These are phyloP conservation scores for Aspergillus sp. DNA, from an alignment of 2,329 filamentous ascomycete genomes.

Conservation along the genomic window DNA sequence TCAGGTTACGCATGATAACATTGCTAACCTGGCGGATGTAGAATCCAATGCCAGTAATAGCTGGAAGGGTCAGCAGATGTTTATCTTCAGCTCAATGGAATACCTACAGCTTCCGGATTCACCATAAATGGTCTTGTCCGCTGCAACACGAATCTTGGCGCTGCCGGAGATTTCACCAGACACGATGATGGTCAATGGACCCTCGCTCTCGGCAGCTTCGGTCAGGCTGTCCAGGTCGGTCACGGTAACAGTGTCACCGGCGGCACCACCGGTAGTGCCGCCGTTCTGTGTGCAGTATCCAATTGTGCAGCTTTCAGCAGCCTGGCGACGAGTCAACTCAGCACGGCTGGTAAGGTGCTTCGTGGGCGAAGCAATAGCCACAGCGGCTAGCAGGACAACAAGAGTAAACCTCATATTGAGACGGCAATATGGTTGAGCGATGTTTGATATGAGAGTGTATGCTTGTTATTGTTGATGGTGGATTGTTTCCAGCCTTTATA, in stretches of 20 bases:
- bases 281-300: constrained; percentile 52
- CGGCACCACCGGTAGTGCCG: constrained; percentile 56
- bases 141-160: constrained; percentile 45
- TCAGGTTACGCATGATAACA: constrained; percentile 64
- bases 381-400: not conserved
- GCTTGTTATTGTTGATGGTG: not conserved
- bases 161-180: constrained; percentile 47
- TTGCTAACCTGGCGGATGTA: constrained; percentile 57
- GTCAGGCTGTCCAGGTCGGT: constrained; percentile 53
- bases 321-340: constrained; percentile 6
- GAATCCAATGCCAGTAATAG: constrained; percentile 51
- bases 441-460: not conserved
- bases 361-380: not conserved
- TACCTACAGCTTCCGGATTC: constrained; percentile 5
- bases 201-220: constrained; percentile 50
- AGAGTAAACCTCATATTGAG: not conserved
- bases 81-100: not conserved
- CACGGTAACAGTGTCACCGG: constrained; percentile 56
- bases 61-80: constrained; percentile 44
- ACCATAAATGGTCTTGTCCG: constrained; percentile 55
- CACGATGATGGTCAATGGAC: constrained; percentile 49
- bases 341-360: not conserved
- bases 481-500: not conserved
- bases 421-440: not conserved
- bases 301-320: constrained; percentile 17